A percentile compares a stretch with the other conserved stretches of the same genome.
Conservation (phyloP, 2,329 filamentous ascomycete genomes). For the Talaromyces funiculosus region DNA sequence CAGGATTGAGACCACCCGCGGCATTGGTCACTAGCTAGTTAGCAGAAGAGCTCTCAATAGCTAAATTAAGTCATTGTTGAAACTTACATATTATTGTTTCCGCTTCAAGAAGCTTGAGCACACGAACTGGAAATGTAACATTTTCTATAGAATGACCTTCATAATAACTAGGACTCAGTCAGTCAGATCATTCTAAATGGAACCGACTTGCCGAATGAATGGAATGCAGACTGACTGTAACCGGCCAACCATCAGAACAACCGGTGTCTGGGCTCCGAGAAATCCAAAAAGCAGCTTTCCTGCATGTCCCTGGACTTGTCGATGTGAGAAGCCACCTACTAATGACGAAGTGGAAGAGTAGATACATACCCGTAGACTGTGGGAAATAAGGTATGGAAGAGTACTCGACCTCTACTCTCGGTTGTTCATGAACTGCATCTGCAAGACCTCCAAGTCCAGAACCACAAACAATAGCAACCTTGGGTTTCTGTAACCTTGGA, state of each 20-base stretch:
- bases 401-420: constrained; percentile 52
- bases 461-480: constrained; percentile 60
- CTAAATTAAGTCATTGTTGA: neutral
- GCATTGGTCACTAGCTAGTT: constrained; percentile 56
- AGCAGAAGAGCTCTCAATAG: constrained; percentile 8
- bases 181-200: neutral
- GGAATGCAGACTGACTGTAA: constrained; percentile 50
- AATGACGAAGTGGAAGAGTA: neutral
- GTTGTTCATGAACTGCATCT: constrained; percentile 48
- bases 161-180: constrained; percentile 50
- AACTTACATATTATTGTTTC: constrained; percentile 51
- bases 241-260: constrained; percentile 59
- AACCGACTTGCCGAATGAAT: neutral
- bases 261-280: constrained; percentile 51
- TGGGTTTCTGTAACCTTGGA: constrained; percentile 45
- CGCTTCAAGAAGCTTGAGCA: constrained; percentile 58
- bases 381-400: constrained; percentile 58
- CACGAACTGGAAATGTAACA: constrained; percentile 59
- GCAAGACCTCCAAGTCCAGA: constrained; percentile 59
- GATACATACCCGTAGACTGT: constrained; percentile 49
- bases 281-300: constrained; percentile 61
- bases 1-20: constrained; percentile 59
- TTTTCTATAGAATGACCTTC: constrained; percentile 60
- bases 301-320: constrained; percentile 52
- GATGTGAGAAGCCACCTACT: constrained; percentile 13